Conservation (phyloP, 352 stramenopile genomes). For the Globisporangium polare region DNA sequence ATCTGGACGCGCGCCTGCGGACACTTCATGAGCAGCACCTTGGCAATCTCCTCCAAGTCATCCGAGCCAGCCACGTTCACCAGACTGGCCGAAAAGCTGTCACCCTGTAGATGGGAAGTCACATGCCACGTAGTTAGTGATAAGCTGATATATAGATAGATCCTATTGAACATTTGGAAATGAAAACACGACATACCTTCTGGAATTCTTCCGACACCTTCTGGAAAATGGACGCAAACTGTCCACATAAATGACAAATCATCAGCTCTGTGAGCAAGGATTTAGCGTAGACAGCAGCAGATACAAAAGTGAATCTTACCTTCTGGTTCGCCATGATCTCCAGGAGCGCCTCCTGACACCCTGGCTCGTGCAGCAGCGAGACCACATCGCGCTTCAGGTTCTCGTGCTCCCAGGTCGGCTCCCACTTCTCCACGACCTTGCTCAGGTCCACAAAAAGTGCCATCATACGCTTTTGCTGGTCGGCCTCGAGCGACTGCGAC, state of each 20-base stretch:
- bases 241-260: neutral
- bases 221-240: conserved; percentile 62
- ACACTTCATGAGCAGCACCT: conserved; percentile 73
- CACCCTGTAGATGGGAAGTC: conserved; percentile 11
- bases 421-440: conserved; percentile 74
- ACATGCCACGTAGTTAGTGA: neutral
- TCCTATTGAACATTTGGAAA: neutral
- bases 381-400: conserved; percentile 70
- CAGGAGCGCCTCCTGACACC: conserved; percentile 65
- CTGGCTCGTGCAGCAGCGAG: conserved; percentile 67
- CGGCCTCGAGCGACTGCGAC: conserved; percentile 43
- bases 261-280: neutral
- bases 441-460: conserved; percentile 75
- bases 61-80: conserved; percentile 40
- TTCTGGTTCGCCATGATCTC: conserved; percentile 47
- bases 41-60: conserved; percentile 67
- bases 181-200: conserved; percentile 14
- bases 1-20: conserved; percentile 67
- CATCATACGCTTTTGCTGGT: conserved; percentile 59
- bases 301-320: neutral
- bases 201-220: conserved; percentile 62
- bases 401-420: conserved; percentile 44
- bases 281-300: neutral
- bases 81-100: conserved; percentile 50
- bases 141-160: neutral